Conservation (phyloP, 2,329 filamentous ascomycete genomes). For the Fusarium azukiicola region DNA sequence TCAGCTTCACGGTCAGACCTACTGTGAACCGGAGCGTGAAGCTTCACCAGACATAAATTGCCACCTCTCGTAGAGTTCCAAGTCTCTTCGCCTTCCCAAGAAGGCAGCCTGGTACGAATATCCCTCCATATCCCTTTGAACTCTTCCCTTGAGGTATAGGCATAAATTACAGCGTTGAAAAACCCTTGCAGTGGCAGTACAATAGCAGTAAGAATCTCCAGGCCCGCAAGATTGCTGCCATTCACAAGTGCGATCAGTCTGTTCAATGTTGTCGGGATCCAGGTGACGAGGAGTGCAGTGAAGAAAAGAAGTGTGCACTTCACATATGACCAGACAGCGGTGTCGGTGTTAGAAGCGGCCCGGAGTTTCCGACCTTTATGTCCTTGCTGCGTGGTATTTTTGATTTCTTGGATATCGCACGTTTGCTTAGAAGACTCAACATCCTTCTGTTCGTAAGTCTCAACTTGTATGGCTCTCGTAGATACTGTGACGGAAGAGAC, state of each 20-base stretch:
- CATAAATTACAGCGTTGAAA: constrained; percentile 88
- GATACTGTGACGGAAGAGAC: neutral
- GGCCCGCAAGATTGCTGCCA: neutral
- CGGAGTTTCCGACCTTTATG: neutral
- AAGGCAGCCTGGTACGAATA: neutral
- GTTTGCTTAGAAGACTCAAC: too few relatives aligned
- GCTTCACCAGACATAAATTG: too few relatives aligned
- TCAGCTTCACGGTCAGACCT: too few relatives aligned
- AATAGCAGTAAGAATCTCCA: constrained; percentile 84
- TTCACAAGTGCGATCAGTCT: constrained; percentile 81
- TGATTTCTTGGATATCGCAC: neutral
- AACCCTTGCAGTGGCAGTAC: constrained; percentile 89
- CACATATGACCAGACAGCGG: constrained; percentile 83
- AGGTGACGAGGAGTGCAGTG: constrained; percentile 82
- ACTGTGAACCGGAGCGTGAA: too few relatives aligned
- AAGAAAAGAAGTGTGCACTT: constrained; percentile 85
- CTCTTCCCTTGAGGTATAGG: constrained; percentile 77
- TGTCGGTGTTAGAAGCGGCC: constrained; percentile 79
- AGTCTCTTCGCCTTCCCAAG: neutral
- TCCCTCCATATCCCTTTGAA: neutral
- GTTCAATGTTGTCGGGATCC: constrained; percentile 87
- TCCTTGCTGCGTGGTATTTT: neutral
- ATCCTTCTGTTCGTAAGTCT: neutral
- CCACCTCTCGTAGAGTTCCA: too few relatives aligned
- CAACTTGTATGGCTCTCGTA: neutral